These are phyloP conservation scores for Cucurbita argyrosperma DNA, from an alignment of 306 rosid genomes.

Conservation along the genomic window DNA sequence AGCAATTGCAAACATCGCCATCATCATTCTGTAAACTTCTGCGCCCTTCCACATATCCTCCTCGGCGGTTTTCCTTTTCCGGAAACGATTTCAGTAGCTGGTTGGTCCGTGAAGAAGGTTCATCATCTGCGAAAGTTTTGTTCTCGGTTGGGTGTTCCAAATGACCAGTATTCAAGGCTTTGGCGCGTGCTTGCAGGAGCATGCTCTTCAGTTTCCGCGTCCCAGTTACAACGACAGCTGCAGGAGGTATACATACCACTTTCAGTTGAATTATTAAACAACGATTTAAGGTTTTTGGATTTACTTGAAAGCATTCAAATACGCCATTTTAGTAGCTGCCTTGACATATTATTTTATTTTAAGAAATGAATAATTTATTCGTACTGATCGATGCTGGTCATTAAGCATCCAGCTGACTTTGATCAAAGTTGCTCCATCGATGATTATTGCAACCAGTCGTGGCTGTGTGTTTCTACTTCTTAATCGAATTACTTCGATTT, in stretches of 20 bases:
- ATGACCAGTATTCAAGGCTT: slow-evolving; percentile 23
- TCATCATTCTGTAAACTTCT: not conserved
- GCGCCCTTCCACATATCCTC: not conserved
- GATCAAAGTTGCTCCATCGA: not conserved
- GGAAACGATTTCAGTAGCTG: not conserved
- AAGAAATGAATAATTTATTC: not conserved
- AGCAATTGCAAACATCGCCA: not conserved
- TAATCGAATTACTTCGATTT: not conserved
- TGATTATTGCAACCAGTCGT: not conserved
- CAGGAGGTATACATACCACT: slow-evolving; percentile 21
- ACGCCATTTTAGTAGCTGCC: not conserved
- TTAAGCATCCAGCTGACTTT: not conserved
- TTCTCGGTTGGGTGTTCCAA: not conserved
- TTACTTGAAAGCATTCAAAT: not conserved
- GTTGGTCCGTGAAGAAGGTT: not conserved
- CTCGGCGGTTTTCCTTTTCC: not conserved
- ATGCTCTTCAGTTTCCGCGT: slow-evolving; percentile 32
- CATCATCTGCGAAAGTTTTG: not conserved
- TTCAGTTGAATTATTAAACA: not conserved
- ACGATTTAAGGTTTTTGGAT: not conserved
- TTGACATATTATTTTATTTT: not conserved
- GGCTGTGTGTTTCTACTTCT: not conserved
- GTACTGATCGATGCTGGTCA: not conserved
- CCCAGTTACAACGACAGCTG: slow-evolving; percentile 13
- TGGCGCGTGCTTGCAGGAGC: slow-evolving; percentile 21